Base-by-base conservation (phyloP, 257 asterid genomes). In the Lycium ferocissimum region DNA sequence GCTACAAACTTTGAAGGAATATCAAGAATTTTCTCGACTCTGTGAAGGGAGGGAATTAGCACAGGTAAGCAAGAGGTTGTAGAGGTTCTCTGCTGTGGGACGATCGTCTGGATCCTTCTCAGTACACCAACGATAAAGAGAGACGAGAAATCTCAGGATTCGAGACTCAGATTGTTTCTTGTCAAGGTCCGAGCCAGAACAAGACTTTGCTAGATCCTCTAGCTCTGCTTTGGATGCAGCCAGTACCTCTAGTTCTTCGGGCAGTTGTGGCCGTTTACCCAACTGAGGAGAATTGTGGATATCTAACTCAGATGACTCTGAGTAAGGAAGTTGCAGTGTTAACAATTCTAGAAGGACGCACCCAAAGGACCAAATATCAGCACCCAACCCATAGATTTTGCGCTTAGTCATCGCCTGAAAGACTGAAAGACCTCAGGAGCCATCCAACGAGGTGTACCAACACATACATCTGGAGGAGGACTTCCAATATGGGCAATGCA, bases 361-460 rank as follows among this genome's bases (percentile, higher is more conserved):
- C 18, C 98, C 98, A 79, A 92, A 93, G 33, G 98, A 95, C 98
- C 98, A 95, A 82, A 93, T 92, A 88, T 95, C 97, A 90, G 92
- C 98, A 89, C 92, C 97, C 98, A 91, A 87, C 15, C 94, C 94
- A 87, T 91, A 91, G 61, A 86, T 10, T 56, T 79, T 85, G 67
- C 69, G 84, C 56, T 84, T 85, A 71, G 86, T 85, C 90, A 87
- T 87, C 43, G 92, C 85, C 26, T 69, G 86, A 26, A 90, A 86
- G 80, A 90, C 92, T 69, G 86, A 26, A 90, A 86, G 80, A 90
- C 92, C 88, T 95, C 99, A 59, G 99, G 98, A 82, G 98, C 97
- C 98, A 96, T 96, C 99, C 98, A 96, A 61, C 98, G 89, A 57
- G 98, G 98, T 49, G 99, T 96, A 84, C 99, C 99, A 83, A 94